Evolutionary conservation across 2,329 filamentous ascomycete genomes (phyloP).

Genomic region (Orbilia ellipsospora): DNA sequence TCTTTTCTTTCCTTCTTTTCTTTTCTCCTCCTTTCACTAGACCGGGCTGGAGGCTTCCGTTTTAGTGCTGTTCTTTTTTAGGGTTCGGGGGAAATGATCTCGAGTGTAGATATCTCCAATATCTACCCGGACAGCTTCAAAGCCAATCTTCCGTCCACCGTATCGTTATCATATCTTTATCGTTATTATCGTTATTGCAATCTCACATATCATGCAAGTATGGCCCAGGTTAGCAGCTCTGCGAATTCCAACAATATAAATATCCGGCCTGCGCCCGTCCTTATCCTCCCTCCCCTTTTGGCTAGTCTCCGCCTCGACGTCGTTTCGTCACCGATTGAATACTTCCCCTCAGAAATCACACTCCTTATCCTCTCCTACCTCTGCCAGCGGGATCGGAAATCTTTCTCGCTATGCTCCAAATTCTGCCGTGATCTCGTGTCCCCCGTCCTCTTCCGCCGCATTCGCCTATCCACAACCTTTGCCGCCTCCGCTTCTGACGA

Average conservation of each 20-base stretch:
- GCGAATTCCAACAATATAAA: neutral
- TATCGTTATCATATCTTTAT: no score
- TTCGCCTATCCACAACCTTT: slow-evolving; percentile 2
- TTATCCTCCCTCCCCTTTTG: slow-evolving; percentile 3
- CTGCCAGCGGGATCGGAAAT: neutral
- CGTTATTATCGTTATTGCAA: no score
- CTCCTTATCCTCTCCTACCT: neutral
- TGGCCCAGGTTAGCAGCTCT: slow-evolving; percentile 3
- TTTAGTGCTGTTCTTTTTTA: no score
- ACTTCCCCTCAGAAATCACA: neutral
- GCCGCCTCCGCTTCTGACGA: neutral
- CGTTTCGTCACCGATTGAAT: neutral
- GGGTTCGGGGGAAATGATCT: no score
- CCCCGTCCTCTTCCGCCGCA: neutral
- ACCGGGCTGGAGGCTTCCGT: no score
- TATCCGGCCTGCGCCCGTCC: neutral
- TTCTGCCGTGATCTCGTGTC: slow-evolving; percentile 2
- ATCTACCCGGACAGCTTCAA: no score
- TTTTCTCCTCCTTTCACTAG: no score
- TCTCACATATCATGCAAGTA: neutral
- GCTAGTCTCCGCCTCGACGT: neutral
- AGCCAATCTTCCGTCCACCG: no score
- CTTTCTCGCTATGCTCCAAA: slow-evolving; percentile 1
- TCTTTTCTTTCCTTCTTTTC: no score
- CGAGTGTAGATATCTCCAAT: no score